Evolutionary conservation across 2,329 filamentous ascomycete genomes (phyloP), one percentile per base, ranked within the genome.

Genomic region (Botrytis aclada): DNA sequence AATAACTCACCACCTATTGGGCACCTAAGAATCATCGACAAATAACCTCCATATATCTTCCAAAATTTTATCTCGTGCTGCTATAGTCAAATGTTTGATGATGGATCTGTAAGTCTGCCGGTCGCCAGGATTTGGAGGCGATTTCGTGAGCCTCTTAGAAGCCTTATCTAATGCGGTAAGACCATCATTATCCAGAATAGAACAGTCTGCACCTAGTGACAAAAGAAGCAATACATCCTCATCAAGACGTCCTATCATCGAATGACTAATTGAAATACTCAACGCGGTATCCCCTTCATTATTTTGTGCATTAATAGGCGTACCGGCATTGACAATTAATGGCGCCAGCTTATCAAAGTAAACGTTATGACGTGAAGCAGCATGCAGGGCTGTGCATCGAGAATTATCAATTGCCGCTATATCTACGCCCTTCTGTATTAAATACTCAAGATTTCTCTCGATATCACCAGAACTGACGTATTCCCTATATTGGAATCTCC

Each of bases 381-480:
- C 1, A 54, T 54, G 47, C 14, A 56, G 14, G n/a, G 51, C n/a
- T 9, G 51, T 56, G 0, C 51, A 4, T n/a, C 18, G n/a, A 56
- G 1, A 56, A 29, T 29, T 29, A 8, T 29, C 51, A 29, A 8
- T 4, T 7, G n/a, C 51, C 16, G 51, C 7, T 29, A 29, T 16
- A 4, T 56, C 51, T 16, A 56, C 5, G 0, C 51, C 51, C 2
- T 56, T 29, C 6, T 3, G 4, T 16, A 29, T 29, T 4, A 56
- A 16, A 29, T 9, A 3, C 1, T 9, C 0, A 12, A 51, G 3
- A n/a, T 2, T n/a, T 0, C 1, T n/a, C 6, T n/a, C 47, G 45
- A 1, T 25, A 1, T 51, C 1, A 25, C 3, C 9, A 22, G 0
- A 1, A n/a, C n/a, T n/a, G n/a, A n/a, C n/a, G n/a, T n/a, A n/a